These are phyloP conservation scores for Cladosporium sp. DNA, from an alignment of 2,329 filamentous ascomycete species.

Conservation along the genomic window DNA sequence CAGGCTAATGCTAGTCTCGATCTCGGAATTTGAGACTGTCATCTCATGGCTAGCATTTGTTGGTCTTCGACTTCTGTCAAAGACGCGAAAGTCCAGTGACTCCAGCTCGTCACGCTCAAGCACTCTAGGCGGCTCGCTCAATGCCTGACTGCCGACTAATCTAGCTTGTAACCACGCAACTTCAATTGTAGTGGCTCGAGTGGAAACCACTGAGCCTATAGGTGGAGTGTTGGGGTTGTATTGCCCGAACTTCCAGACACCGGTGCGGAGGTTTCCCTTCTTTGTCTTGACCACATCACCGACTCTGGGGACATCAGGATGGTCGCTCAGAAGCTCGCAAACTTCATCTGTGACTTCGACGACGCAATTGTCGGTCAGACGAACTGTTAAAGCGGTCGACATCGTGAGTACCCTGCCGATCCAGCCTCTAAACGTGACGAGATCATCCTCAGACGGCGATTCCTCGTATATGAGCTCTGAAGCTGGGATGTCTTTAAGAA, in stretches of 20 bases:
- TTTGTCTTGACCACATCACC: conserved; percentile 50
- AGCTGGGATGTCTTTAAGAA: conserved; percentile 27
- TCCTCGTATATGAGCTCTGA: conserved; percentile 27
- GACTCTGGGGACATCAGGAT: conserved; percentile 6
- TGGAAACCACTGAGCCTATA: conserved; percentile 50
- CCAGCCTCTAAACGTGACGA: conserved; percentile 54
- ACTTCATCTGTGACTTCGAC: conserved; percentile 48
- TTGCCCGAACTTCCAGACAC: conserved; percentile 50
- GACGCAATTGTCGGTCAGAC: conserved; percentile 49
- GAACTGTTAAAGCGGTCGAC: conserved; percentile 47
- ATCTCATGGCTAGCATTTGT: conserved; percentile 3
- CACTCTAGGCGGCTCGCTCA: conserved; percentile 24
- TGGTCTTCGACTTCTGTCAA: conserved; percentile 32
- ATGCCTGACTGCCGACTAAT: conserved; percentile 20
- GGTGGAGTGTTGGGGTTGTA: conserved; percentile 48
- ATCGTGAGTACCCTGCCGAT: conserved; percentile 51
- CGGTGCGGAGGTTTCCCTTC: conserved; percentile 48
- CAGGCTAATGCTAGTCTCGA: conserved; percentile 27
- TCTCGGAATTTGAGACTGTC: conserved; percentile 31
- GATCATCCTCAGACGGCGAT: conserved; percentile 45
- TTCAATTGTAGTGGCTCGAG: conserved; percentile 42
- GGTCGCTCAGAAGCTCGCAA: conserved; percentile 28
- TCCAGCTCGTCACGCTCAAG: conserved; percentile 38
- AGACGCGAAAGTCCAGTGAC: conserved; percentile 38
- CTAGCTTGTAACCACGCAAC: conserved; percentile 51